These are phyloP conservation scores for Yarrowia bubula DNA, from an alignment of 805 yeast genomes.

Conservation along the genomic window DNA sequence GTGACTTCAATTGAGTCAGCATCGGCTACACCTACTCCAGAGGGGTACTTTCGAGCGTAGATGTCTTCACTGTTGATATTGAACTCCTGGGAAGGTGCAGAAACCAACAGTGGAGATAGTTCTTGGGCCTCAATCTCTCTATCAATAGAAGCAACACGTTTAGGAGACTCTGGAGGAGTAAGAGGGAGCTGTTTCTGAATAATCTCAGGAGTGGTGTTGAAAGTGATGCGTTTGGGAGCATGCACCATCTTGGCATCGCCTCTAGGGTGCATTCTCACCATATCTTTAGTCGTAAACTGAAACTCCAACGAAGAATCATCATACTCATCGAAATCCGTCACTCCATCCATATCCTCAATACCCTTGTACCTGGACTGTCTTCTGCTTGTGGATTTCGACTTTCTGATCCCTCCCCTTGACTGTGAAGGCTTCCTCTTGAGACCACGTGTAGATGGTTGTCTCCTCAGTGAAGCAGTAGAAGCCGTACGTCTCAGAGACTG, in stretches of 20 bases:
- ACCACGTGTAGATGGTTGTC: conserved; percentile 14
- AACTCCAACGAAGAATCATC: background rate
- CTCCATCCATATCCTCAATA: background rate
- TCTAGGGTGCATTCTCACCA: conserved; percentile 5
- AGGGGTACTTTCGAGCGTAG: conserved; percentile 15
- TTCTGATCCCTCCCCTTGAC: background rate
- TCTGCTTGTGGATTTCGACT: conserved; percentile 7
- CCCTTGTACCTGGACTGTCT: conserved; percentile 14
- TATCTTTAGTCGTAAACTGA: background rate
- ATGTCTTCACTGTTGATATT: conserved; percentile 16
- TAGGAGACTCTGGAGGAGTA: conserved; percentile 12
- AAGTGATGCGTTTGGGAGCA: background rate
- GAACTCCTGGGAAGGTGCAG: background rate
- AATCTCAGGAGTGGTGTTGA: background rate
- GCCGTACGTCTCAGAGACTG: background rate
- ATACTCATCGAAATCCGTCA: conserved; percentile 14
- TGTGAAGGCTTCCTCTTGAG: background rate
- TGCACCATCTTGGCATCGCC: background rate
- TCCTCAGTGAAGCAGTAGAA: background rate
- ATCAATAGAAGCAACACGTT: background rate
- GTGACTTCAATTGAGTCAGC: conserved; percentile 15
- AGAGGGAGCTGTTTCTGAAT: background rate
- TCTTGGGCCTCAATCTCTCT: background rate
- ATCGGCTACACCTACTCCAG: conserved; percentile 15
- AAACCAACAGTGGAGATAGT: background rate